Evolutionary conservation across 371 early-diverging fungal species (phyloP).

Genomic region (Haplosporangium sp.): DNA sequence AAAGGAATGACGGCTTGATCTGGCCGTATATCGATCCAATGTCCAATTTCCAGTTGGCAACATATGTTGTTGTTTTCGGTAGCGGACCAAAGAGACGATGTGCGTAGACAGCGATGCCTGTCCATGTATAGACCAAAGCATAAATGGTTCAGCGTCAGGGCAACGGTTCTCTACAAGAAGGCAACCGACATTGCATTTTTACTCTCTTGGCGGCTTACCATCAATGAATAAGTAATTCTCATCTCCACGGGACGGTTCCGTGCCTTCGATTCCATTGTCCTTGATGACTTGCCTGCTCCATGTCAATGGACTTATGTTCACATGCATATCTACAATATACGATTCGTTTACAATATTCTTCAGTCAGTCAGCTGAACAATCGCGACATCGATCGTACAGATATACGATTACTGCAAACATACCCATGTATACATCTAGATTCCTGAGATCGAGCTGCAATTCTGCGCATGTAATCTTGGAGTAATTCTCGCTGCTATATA

Average conservation of each 20-base stretch:
- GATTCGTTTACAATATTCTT: not conserved
- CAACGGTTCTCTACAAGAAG: too few species aligned
- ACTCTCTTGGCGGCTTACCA: conserved; percentile 54
- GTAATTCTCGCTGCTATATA: conserved; percentile 71
- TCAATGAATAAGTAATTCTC: conserved; percentile 70
- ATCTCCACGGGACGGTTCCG: conserved; percentile 19
- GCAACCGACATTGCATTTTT: too few species aligned
- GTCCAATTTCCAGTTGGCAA: conserved; percentile 79
- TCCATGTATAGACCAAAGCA: not conserved
- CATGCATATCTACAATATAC: conserved; percentile 67
- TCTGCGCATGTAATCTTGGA: conserved; percentile 73
- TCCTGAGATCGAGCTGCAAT: conserved; percentile 75
- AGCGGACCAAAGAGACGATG: conserved; percentile 83
- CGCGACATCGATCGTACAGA: not conserved
- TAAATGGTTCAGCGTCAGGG: too few species aligned
- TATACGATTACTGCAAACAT: not conserved
- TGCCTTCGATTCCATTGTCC: not conserved
- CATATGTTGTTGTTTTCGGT: conserved; percentile 76
- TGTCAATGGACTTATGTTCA: conserved; percentile 71
- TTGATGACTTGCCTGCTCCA: conserved; percentile 64
- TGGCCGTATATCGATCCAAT: conserved; percentile 79
- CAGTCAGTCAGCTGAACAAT: not conserved
- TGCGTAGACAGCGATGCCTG: conserved; percentile 70
- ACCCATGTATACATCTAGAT: conserved; percentile 77
- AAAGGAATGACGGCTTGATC: conserved; percentile 71